Evolutionary conservation across 2,329 filamentous ascomycete genomes (phyloP), one percentile per base, ranked within the genome.

Genomic region (Talaromyces amestolkiae): DNA sequence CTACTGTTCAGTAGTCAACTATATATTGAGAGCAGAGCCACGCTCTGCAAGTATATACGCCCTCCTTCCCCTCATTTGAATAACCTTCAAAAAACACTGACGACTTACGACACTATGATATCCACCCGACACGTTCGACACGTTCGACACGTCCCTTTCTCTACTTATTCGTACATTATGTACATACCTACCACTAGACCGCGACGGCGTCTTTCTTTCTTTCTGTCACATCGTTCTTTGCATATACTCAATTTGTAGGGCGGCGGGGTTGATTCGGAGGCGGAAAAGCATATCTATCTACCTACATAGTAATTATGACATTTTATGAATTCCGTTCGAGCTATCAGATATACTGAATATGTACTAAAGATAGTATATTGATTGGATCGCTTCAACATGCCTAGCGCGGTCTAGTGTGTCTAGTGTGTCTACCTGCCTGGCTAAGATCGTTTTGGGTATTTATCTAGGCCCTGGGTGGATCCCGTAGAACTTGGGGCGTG

Each of bases 1-100:
- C 72, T 22, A 68, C 70, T 8, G 63, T 68, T 31, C 67, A 70
- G 60, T 73, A 59, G 27, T 41, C n/a, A 7, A 9, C 53, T 17
- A 41, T 27, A 24, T n/a, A 11, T 39, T 37, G 22, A 15, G 19
- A 15, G 31, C 13, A 37, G 9, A 56, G 31, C 17, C 3, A 11
- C 39, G 35, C 35, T 27, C 56, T 41, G 56, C 58, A 8, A 37
- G 35, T 59, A 45, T 45, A 45, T 59, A 41, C 13, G 2, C 27
- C 10, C 43, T 11, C 17, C 11, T 22, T 33, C 33, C 19, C 33
- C 27, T 61, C 19, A 41, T 45, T 49, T 22, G 15, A 41, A 41
- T 17, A 41, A 47, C 17, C 24, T 22, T 31, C 17, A 53, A 24
- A 37, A 24, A 49, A 15, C 47, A 61, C 13, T 65, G 7, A 69